Percentiles rank a stretch among this genome's conserved stretches.
Conservation (phyloP, 352 stramenopile species). For the Globisporangium lucens region DNA sequence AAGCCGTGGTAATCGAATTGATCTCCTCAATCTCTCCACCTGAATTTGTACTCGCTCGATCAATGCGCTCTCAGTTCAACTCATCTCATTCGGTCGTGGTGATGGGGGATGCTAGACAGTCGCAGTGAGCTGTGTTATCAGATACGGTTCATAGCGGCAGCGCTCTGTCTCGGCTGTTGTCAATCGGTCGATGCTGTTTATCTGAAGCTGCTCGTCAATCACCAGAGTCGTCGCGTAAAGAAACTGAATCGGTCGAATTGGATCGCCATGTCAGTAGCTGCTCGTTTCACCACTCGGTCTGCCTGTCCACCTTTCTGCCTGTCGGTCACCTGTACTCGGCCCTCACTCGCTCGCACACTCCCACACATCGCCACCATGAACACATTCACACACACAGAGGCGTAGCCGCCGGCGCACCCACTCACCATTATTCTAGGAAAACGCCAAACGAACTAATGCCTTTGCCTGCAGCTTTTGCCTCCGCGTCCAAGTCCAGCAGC, state of each 20-base stretch:
- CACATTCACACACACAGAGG: neutral
- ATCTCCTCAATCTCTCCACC: no score
- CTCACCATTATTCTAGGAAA: conserved; percentile 84
- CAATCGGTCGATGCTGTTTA: neutral
- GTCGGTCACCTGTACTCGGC: neutral
- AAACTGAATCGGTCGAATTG: neutral
- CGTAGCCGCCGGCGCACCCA: conserved; percentile 7
- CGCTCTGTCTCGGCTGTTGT: neutral
- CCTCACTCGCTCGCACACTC: neutral
- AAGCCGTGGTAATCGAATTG: no score
- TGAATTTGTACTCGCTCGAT: no score
- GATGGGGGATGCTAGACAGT: neutral
- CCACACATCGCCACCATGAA: neutral
- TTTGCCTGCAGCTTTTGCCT: conserved; percentile 12
- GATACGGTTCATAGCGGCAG: neutral
- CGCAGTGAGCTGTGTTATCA: neutral
- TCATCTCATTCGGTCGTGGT: no score
- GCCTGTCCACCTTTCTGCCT: neutral
- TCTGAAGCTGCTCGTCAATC: neutral
- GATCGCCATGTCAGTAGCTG: neutral
- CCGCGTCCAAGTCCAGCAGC: conserved; percentile 10
- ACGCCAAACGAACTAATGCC: conserved; percentile 85
- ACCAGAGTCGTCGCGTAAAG: neutral
- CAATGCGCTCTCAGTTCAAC: neutral
- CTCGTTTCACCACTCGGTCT: neutral